Percentiles rank a stretch among this genome's conserved stretches.
Conservation (phyloP, 2,329 filamentous ascomycete genomes). For the Diaporthe nobilis region DNA sequence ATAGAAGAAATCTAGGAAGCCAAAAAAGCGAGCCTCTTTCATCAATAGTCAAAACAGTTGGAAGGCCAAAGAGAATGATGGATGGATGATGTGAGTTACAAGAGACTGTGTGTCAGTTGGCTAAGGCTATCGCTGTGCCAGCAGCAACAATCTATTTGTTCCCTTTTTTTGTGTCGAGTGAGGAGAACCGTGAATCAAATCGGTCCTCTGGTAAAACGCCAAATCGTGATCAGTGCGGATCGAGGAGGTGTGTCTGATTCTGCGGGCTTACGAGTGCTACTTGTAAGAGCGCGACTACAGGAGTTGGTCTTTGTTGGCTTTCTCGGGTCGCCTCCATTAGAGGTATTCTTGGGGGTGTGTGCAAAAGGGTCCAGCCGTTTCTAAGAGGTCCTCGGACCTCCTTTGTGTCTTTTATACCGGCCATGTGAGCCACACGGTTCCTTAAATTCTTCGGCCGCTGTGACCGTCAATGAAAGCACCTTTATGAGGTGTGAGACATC, state of each 20-base stretch:
- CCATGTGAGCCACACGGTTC: slow-evolving; percentile 33
- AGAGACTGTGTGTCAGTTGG: slow-evolving; percentile 35
- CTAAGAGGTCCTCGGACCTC: slow-evolving; percentile 18
- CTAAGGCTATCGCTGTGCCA: slow-evolving; percentile 22
- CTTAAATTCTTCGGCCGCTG: slow-evolving; percentile 8
- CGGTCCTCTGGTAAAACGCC: slow-evolving; percentile 29
- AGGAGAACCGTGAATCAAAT: slow-evolving; percentile 24
- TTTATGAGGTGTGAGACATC: slow-evolving; percentile 35
- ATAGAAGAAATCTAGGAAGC: slow-evolving; percentile 23
- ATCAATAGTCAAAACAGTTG: slow-evolving; percentile 28
- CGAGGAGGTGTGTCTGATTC: slow-evolving; percentile 11
- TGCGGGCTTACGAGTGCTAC: slow-evolving; percentile 25
- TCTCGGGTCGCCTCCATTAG: slow-evolving; percentile 1
- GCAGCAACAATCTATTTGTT: slow-evolving; percentile 35
- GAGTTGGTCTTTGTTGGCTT: slow-evolving; percentile 24
- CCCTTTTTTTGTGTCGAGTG: slow-evolving; percentile 2
- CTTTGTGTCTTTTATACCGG: slow-evolving; percentile 29
- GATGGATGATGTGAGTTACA: slow-evolving; percentile 33
- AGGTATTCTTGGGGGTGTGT: slow-evolving; percentile 7
- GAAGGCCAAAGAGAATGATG: slow-evolving; percentile 37
- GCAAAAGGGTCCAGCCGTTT: slow-evolving; percentile 17
- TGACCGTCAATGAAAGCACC: slow-evolving; percentile 30
- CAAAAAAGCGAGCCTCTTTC: slow-evolving; percentile 29
- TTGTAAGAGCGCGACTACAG: slow-evolving; percentile 29
- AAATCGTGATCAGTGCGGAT: slow-evolving; percentile 24